These are phyloP conservation scores for Lepiota venenata DNA, from an alignment of 768 basidiomycete genomes.

Conservation along the genomic window DNA sequence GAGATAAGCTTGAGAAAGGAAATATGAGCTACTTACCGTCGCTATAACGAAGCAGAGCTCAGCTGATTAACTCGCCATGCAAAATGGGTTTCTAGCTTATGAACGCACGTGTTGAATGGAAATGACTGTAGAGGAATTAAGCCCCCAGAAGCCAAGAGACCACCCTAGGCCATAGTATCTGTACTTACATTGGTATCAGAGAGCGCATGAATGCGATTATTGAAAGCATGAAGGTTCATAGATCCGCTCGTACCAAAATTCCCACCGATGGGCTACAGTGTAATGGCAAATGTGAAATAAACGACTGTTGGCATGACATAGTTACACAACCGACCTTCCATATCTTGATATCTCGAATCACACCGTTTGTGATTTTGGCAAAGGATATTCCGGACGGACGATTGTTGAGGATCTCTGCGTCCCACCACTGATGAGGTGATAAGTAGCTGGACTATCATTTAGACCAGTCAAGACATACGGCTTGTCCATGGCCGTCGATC, in stretches of 20 bases:
- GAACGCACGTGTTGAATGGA: constrained; percentile 58
- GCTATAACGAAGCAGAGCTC: constrained; percentile 15
- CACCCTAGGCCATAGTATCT: background rate
- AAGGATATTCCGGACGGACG: constrained; percentile 57
- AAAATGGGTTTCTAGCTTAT: background rate
- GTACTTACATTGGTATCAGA: constrained; percentile 39
- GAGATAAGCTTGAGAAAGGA: background rate
- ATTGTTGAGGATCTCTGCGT: constrained; percentile 46
- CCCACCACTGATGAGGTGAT: constrained; percentile 49
- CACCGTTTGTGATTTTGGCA: constrained; percentile 47
- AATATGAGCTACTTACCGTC: constrained; percentile 26
- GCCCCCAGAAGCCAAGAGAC: too few relatives aligned
- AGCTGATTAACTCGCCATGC: background rate
- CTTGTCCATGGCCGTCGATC: constrained; percentile 60
- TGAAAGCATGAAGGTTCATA: constrained; percentile 45
- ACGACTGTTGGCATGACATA: background rate
- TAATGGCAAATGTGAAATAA: background rate
- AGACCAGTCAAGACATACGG: constrained; percentile 22
- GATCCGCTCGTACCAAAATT: constrained; percentile 53
- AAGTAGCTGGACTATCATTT: background rate
- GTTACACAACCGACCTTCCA: constrained; percentile 35
- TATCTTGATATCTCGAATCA: constrained; percentile 55
- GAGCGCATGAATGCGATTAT: constrained; percentile 51
- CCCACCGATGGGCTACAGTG: constrained; percentile 51
- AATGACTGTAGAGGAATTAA: constrained; percentile 34